Evolutionary conservation across 257 asterid species (phyloP).

Genomic region (Solanum okadae): DNA sequence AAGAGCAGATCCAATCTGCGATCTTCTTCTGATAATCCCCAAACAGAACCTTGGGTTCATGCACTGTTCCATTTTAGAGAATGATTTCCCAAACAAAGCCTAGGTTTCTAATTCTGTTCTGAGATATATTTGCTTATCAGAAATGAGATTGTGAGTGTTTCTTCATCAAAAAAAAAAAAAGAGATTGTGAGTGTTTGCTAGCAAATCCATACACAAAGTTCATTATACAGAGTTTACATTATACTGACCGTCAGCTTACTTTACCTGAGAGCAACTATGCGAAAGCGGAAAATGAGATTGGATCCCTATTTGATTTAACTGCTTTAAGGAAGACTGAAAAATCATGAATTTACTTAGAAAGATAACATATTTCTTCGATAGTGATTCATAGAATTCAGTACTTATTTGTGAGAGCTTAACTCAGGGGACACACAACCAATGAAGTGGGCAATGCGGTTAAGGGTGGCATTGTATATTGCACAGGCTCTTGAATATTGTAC

Average conservation of each 20-base stretch:
- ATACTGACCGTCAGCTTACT: neutral
- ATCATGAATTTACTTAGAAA: neutral
- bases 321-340: neutral
- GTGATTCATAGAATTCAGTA: neutral
- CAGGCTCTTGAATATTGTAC: slow-evolving; percentile 60
- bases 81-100: neutral
- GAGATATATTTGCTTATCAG: neutral
- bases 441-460: slow-evolving; percentile 82
- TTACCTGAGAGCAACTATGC: neutral
- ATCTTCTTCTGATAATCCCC: too few species aligned
- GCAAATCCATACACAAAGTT: neutral
- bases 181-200: neutral
- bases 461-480: slow-evolving; percentile 57
- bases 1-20: too few species aligned
- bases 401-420: neutral
- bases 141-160: neutral
- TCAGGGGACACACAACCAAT: slow-evolving; percentile 72
- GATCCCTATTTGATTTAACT: neutral
- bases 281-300: neutral
- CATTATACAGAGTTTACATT: neutral
- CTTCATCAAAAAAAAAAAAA: too few species aligned
- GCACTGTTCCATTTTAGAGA: neutral
- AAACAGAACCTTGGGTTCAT: neutral
- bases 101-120: neutral
- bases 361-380: neutral